These are phyloP conservation scores for Clonostachys byssicola DNA, from an alignment of 2,329 filamentous ascomycete species.

Conservation along the genomic window DNA sequence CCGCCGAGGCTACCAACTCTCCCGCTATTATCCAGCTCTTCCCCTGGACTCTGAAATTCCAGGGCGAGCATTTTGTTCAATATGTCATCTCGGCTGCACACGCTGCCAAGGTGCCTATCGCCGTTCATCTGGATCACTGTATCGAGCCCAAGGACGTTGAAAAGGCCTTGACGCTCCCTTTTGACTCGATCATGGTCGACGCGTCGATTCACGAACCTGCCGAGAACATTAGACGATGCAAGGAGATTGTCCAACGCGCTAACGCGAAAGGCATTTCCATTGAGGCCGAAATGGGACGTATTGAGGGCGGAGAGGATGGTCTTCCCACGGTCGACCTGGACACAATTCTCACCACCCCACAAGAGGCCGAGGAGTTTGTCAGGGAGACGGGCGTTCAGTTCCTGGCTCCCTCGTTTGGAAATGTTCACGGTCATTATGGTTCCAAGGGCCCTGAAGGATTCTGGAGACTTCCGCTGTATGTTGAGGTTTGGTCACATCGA, in stretches of 20 bases:
- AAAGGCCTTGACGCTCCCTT: slow-evolving; percentile 29
- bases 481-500: not conserved
- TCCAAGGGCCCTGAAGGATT: not conserved
- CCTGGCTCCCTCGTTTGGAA: not conserved
- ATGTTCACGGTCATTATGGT: not conserved
- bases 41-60: slow-evolving; percentile 60
- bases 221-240: slow-evolving; percentile 55
- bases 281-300: slow-evolving; percentile 57
- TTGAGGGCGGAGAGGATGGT: not conserved
- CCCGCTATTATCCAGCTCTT: slow-evolving; percentile 63
- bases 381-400: not conserved
- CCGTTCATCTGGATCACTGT: slow-evolving; percentile 56
- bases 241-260: slow-evolving; percentile 53
- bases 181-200: slow-evolving; percentile 65
- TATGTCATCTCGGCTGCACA: slow-evolving; percentile 42
- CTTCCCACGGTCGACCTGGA: not conserved
- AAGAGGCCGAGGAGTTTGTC: not conserved
- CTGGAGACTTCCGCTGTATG: not conserved
- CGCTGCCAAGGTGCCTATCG: slow-evolving; percentile 44
- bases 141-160: slow-evolving; percentile 22
- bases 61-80: slow-evolving; percentile 40
- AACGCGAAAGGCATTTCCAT: slow-evolving; percentile 56
- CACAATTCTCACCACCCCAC: not conserved
- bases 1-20: slow-evolving; percentile 54
- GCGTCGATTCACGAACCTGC: slow-evolving; percentile 61